phyloP scores from a whole-genome alignment of 768 basidiomycete species.

The Boletus rufocinnamomeus region DNA sequence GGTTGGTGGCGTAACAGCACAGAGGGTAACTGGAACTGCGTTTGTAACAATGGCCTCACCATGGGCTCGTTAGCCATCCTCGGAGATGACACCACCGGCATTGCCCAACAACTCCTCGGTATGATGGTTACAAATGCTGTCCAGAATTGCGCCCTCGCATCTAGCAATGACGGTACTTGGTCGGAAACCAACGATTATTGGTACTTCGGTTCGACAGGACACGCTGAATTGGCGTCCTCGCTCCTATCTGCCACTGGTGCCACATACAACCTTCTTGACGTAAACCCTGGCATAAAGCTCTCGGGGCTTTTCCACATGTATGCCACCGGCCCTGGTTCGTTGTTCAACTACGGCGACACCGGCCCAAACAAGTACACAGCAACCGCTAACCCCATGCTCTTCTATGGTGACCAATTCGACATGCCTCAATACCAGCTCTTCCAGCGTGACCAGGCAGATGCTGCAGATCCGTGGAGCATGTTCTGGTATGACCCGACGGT shows the following conservation, averaged over 20 bases:
- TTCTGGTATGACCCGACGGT: constrained; percentile 91
- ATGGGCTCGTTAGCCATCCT: constrained; percentile 89
- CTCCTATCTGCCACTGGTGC: constrained; percentile 86
- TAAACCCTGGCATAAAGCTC: constrained; percentile 68
- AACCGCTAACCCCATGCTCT: constrained; percentile 86
- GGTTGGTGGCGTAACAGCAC: constrained; percentile 82
- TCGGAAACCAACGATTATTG: constrained; percentile 92
- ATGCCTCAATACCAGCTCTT: constrained; percentile 77
- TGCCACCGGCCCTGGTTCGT: constrained; percentile 76
- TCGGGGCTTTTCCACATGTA: constrained; percentile 93
- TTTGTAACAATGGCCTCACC: constrained; percentile 89
- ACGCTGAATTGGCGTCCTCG: constrained; percentile 85
- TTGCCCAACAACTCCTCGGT: constrained; percentile 63
- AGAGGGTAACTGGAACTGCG: constrained; percentile 98
- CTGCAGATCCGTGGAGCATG: constrained; percentile 84
- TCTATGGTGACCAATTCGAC: constrained; percentile 71
- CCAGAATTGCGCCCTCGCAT: constrained; percentile 67
- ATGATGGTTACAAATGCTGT: constrained; percentile 74
- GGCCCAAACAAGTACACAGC: constrained; percentile 93
- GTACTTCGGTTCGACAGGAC: constrained; percentile 92
- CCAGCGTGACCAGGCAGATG: constrained; percentile 88
- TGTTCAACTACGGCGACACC: constrained; percentile 67
- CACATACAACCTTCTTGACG: constrained; percentile 66
- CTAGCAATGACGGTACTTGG: constrained; percentile 83
- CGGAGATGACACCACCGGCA: constrained; percentile 76